Conservation (phyloP, 148 eudicot genomes). For the Rhododendron molle region DNA sequence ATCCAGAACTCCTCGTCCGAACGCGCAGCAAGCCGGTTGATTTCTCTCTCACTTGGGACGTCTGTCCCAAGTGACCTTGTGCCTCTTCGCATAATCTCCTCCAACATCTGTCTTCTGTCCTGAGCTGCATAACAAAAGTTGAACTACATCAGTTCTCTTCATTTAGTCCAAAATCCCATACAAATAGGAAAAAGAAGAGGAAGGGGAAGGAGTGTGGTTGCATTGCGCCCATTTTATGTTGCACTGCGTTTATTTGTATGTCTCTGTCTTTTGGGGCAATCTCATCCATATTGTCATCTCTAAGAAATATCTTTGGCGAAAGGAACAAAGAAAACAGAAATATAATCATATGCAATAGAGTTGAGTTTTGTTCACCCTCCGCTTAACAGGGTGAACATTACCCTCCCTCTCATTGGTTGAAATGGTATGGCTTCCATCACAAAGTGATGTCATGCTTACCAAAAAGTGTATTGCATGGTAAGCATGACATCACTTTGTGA, state of each 20-base stretch:
- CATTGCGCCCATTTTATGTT: neutral
- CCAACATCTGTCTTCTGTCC: slow-evolving; percentile 90
- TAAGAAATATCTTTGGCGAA: neutral
- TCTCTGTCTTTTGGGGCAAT: neutral
- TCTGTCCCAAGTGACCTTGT: slow-evolving; percentile 88
- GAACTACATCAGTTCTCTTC: neutral
- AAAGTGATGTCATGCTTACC: no score
- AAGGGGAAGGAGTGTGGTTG: neutral
- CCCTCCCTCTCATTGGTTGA: no score
- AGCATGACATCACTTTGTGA: no score
- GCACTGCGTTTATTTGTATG: neutral
- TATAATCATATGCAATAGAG: neutral
- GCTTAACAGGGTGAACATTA: no score
- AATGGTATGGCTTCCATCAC: no score
- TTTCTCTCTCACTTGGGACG: slow-evolving; percentile 95
- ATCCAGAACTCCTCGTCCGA: slow-evolving; percentile 93
- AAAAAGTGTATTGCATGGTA: no score
- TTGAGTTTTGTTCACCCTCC: no score
- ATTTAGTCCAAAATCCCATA: neutral
- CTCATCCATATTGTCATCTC: neutral
- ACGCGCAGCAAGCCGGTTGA: slow-evolving; percentile 90
- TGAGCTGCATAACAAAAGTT: slow-evolving; percentile 64
- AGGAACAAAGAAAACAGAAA: neutral
- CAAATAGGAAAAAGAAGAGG: neutral
- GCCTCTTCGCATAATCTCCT: slow-evolving; percentile 96